Percentiles rank a stretch among this genome's conserved stretches.
phyloP scores from a whole-genome alignment of 2,329 filamentous ascomycete genomes.

The Escovopsis sp. region DNA sequence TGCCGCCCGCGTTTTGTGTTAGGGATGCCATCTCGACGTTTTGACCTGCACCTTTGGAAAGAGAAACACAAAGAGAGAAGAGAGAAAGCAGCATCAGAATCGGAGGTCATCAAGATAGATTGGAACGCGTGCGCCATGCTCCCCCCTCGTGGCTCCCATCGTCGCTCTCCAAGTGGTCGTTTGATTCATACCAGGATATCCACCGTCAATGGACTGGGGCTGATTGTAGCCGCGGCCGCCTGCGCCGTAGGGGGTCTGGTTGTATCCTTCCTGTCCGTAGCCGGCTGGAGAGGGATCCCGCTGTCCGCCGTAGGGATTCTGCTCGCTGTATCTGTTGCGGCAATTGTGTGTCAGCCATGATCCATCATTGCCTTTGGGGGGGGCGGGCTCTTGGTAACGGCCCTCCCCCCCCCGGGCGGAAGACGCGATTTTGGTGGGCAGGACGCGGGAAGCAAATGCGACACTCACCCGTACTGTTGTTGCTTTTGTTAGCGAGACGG shows the following conservation, averaged over 20 bases:
- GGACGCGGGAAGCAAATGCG: constrained; percentile 2
- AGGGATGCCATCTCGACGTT: constrained; percentile 61
- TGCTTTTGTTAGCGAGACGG: constrained; percentile 14
- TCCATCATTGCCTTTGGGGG: no score
- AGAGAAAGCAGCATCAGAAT: no score
- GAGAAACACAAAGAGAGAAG: no score
- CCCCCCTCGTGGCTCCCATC: not conserved
- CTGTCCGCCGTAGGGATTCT: constrained; percentile 44
- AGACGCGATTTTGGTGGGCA: no score
- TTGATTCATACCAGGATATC: constrained; percentile 17
- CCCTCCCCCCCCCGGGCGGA: no score
- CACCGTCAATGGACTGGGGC: constrained; percentile 11
- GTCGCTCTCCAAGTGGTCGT: not conserved
- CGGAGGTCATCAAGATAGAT: no score
- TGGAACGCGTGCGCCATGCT: no score
- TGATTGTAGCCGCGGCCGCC: constrained; percentile 12
- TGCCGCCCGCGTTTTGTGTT: constrained; percentile 33
- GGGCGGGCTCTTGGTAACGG: not conserved
- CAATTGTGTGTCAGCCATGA: constrained; percentile 17
- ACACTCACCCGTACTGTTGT: constrained; percentile 40
- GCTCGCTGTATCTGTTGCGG: constrained; percentile 35
- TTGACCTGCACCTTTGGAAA: constrained; percentile 16
- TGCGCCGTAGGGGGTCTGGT: constrained; percentile 10
- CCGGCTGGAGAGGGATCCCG: constrained; percentile 25
- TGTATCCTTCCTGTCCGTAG: constrained; percentile 14